Evolutionary conservation across 768 basidiomycete species (phyloP), one percentile per base, ranked within the genome.

Genomic region (Suillus clintonianus): DNA sequence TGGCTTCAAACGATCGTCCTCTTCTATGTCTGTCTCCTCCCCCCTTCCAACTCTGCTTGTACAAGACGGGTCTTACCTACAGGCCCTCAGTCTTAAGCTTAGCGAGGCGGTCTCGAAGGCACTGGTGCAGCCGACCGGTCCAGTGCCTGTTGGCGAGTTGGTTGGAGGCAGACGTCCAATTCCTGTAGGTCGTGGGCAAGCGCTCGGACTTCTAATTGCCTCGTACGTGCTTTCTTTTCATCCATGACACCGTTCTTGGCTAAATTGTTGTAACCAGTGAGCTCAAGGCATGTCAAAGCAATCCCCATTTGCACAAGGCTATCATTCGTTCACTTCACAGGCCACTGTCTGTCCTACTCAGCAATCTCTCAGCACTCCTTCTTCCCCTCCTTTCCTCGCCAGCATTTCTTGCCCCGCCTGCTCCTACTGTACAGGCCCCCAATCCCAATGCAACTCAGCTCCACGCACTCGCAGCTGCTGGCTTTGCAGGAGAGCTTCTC

Each of bases 101-200:
- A 92, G 89, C 70, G 92, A 94, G 74, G 91, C 89, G 0, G 90
- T 92, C 15, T 89, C 90, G 61, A 91, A 85, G 76, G 88, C 91
- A 4, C 80, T 94, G 57, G 81, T 84, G 24, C 89, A 89, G 67
- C 89, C 91, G 15, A 70, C 80, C 2, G 86, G 87, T 32, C 80
- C 87, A 24, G 81, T 82, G 19, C 67, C 75, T 54, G 74, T 80
- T 13, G 76, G 74, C 61, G 91, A 92, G 64, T 74, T 81, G 45
- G 73, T 91, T n/a, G 77, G 78, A 50, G 91, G 91, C 32, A 90
- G 84, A 68, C 84, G 86, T 41, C 88, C 90, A 14, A 84, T 94
- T 65, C 91, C 92, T n/a, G 67, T 80, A 30, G 91, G 91, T 34
- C 86, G 91, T 63, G 92, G 92, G 22, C 80, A 78, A 64, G 80